phyloP scores from a whole-genome alignment of 352 stramenopile genomes.

The Phytophthora capsici region DNA sequence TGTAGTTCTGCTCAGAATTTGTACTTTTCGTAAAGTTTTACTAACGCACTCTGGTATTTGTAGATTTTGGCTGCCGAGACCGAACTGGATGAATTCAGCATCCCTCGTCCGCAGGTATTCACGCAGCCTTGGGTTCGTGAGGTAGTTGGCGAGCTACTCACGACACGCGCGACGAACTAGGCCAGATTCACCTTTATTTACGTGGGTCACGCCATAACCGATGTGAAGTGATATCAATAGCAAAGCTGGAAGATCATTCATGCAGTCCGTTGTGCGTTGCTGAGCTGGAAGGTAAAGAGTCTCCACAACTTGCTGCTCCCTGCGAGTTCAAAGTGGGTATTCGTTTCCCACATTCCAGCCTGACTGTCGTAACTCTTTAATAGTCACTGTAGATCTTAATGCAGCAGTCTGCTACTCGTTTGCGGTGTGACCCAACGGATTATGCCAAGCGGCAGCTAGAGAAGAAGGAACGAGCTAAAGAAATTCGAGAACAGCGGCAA shows the following conservation, averaged over 20 bases:
- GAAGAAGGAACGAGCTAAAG: constrained; percentile 77
- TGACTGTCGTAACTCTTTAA: background rate
- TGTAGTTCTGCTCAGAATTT: background rate
- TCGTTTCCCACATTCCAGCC: background rate
- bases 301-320: constrained; percentile 11
- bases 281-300: constrained; percentile 18
- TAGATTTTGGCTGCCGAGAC: constrained; percentile 65
- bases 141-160: constrained; percentile 36
- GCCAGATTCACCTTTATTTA: constrained; percentile 12
- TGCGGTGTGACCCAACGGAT: constrained; percentile 81
- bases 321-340: background rate
- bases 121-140: constrained; percentile 75
- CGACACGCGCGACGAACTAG: constrained; percentile 30
- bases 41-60: background rate
- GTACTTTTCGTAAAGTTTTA: background rate
- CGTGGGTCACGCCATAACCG: constrained; percentile 20
- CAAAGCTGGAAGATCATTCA: constrained; percentile 20
- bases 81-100: constrained; percentile 66
- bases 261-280: constrained; percentile 23
- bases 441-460: constrained; percentile 83
- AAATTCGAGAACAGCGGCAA: constrained; percentile 73
- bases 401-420: constrained; percentile 55
- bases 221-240: constrained; percentile 42
- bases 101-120: constrained; percentile 69
- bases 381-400: constrained; percentile 41